phyloP scores from a whole-genome alignment of 23 red algal genomes.

The Gracilaria domingensis region DNA sequence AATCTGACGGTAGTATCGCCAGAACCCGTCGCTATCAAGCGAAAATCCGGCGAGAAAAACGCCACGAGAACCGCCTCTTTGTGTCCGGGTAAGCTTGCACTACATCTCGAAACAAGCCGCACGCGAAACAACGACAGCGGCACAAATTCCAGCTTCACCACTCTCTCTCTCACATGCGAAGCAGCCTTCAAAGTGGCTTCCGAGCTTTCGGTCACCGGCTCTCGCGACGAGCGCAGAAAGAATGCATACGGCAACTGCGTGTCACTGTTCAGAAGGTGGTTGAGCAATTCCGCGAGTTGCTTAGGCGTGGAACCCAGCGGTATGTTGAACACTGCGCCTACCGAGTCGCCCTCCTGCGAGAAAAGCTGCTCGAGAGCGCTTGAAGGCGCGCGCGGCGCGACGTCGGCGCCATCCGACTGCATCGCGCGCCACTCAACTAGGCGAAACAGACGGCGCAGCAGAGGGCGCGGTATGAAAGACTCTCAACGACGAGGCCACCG shows the following conservation, averaged over 20 bases:
- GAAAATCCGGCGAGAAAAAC: conserved; percentile 82
- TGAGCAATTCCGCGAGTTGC: conserved; percentile 74
- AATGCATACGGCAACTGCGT: conserved; percentile 81
- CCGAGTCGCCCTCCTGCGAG: conserved; percentile 44
- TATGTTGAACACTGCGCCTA: conserved; percentile 57
- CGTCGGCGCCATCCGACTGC: not conserved
- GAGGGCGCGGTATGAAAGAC: no score
- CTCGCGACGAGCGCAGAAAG: conserved; percentile 43
- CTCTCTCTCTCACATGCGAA: conserved; percentile 35
- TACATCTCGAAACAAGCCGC: conserved; percentile 80
- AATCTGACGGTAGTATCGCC: conserved; percentile 92
- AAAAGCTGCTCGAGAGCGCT: conserved; percentile 68
- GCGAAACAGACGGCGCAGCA: no score
- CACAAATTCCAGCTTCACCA: conserved; percentile 69
- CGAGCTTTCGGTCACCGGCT: conserved; percentile 1
- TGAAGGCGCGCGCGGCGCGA: not conserved
- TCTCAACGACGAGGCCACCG: no score
- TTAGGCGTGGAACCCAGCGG: conserved; percentile 65
- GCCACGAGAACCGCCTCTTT: conserved; percentile 80
- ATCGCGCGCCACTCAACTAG: not conserved
- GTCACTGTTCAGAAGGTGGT: conserved; percentile 69
- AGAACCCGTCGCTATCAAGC: conserved; percentile 70
- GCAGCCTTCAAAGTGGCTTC: not conserved
- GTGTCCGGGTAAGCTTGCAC: conserved; percentile 83
- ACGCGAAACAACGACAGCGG: conserved; percentile 93